Base-by-base conservation (phyloP, 2,329 filamentous ascomycete genomes). In the Arthrocladium fulminans region DNA sequence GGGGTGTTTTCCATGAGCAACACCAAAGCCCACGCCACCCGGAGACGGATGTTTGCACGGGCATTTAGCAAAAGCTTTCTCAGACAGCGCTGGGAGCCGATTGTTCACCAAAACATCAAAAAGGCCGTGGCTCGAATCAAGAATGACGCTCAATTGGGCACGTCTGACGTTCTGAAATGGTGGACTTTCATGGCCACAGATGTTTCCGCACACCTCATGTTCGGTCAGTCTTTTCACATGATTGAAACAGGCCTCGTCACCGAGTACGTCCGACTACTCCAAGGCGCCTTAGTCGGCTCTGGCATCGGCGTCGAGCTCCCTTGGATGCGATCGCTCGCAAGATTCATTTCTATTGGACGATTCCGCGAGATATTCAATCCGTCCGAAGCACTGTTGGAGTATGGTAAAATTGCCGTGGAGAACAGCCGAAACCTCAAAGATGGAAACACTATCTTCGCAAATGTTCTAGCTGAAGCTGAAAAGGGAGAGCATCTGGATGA, bases 111-210 rank as follows among this genome's bases (percentile, higher is more conserved):
- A 9, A 43, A 43, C 20, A n/a, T 43, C n/a, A 17, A 44, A 17
- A n/a, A 40, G 17, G 23, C 43, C 12, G 24, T 50, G 3, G 24
- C 15, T n/a, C 45, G 45, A 24, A 50, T 51, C 12, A 32, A 38
- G 19, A 19, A 35, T 24, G 40, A 50, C n/a, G 41, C 32, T 2
- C 6, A 30, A 51, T 10, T 2, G 23, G 40, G 40, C 6, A 30
- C 9, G 9, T 27, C 20, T 13, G 74, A 80, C 51, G 60, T 79
- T 0, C 66, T 68, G 49, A 76, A 76, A 47, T 79, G 75, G 75
- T 74, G 66, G 61, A 57, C 70, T 3, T 76, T 74, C 44, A 69
- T 77, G 65, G 62, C 74, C 0, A 76, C 74, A 0, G 77, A 80
- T 54, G 60, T 76, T 0, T 73, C 78, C 38, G 74, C 70, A 0